Evolutionary conservation across 1,139 yeast genomes (phyloP).

Genomic region (Candida sanyaensis): DNA sequence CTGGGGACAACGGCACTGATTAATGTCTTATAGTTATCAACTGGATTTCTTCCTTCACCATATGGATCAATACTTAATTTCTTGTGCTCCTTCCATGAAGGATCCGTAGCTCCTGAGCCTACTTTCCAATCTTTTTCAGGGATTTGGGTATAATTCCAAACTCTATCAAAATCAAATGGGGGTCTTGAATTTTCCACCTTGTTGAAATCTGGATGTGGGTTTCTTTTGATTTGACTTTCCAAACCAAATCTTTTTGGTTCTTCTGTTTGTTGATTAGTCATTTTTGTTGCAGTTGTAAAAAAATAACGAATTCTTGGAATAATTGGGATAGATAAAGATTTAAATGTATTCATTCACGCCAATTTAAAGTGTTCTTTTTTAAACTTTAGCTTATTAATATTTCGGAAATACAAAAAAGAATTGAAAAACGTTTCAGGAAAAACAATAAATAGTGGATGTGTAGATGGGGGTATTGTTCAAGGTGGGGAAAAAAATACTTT

Average conservation of each 20-base stretch:
- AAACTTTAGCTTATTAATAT: background rate
- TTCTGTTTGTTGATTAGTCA: slow-evolving; percentile 5
- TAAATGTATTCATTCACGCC: slow-evolving; percentile 1
- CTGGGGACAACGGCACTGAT: slow-evolving; percentile 56
- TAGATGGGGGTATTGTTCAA: background rate
- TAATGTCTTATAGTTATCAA: slow-evolving; percentile 52
- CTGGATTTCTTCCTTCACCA: slow-evolving; percentile 38
- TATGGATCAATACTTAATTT: slow-evolving; percentile 54
- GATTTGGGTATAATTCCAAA: slow-evolving; percentile 23
- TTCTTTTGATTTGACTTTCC: slow-evolving; percentile 19
- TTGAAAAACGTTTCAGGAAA: background rate
- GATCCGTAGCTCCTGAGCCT: slow-evolving; percentile 51
- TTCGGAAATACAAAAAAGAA: slow-evolving; percentile 1
- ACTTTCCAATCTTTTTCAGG: slow-evolving; percentile 44
- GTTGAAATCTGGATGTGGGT: slow-evolving; percentile 28
- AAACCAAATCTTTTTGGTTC: slow-evolving; percentile 17
- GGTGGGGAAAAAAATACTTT: background rate
- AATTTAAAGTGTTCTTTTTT: background rate
- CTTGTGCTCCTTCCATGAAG: slow-evolving; percentile 43
- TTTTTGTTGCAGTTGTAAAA: background rate
- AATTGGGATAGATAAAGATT: background rate
- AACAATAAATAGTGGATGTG: background rate
- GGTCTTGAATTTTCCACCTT: slow-evolving; percentile 26
- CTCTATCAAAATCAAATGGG: slow-evolving; percentile 19
- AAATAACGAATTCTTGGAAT: background rate